Evolutionary conservation across 352 stramenopile genomes (phyloP).

Genomic region (Globisporangium heterothallicum): DNA sequence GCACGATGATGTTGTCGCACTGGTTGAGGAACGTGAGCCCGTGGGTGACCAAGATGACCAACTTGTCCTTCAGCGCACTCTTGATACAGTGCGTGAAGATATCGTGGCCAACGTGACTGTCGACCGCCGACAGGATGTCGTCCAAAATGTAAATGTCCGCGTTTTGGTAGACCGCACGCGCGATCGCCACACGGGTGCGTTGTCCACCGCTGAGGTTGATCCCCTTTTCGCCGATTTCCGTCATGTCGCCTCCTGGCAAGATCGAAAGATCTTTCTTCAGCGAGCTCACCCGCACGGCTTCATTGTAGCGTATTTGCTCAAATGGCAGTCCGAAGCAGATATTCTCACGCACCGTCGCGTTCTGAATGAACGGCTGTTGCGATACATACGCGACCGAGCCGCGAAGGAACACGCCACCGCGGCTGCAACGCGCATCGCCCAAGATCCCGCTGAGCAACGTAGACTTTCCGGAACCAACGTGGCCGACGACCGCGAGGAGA

Average conservation of each 20-base stretch:
- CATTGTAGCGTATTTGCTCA: constrained; percentile 29
- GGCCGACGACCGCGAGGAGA: constrained; percentile 71
- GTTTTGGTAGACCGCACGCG: constrained; percentile 91
- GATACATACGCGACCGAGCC: constrained; percentile 48
- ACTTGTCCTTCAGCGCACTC: constrained; percentile 66
- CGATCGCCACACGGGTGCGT: constrained; percentile 90
- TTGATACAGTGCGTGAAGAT: constrained; percentile 94
- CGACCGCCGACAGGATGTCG: constrained; percentile 94
- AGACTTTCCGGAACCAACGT: constrained; percentile 81
- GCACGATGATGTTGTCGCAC: constrained; percentile 44
- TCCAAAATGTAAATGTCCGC: constrained; percentile 96
- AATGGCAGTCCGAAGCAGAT: constrained; percentile 41
- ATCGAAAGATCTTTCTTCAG: constrained; percentile 87
- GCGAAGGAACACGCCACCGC: constrained; percentile 22
- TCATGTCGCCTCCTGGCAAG: constrained; percentile 90
- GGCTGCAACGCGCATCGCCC: constrained; percentile 27
- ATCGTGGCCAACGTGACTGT: constrained; percentile 94
- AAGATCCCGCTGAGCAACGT: constrained; percentile 47
- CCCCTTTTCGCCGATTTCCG: constrained; percentile 97
- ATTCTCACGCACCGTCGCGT: constrained; percentile 43
- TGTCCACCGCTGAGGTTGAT: constrained; percentile 97
- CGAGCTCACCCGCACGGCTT: constrained; percentile 53
- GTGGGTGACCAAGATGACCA: constrained; percentile 94
- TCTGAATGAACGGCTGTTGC: constrained; percentile 56
- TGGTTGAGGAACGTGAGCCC: constrained; percentile 78